Evolutionary conservation across 1,284 basidiomycete species (phyloP).

Genomic region (Clitocybe nebularis): DNA sequence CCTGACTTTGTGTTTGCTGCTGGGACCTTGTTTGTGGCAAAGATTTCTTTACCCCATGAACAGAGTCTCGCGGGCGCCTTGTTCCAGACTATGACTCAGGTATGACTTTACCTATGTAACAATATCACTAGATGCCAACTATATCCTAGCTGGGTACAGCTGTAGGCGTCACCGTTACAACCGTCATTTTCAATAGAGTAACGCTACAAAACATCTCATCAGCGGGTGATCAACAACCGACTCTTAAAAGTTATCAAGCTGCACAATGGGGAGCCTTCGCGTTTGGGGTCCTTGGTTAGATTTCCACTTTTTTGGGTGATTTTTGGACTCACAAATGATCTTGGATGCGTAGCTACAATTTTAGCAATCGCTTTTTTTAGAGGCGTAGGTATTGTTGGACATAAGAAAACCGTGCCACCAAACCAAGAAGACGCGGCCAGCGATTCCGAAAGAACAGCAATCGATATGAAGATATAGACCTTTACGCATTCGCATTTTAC

Average conservation of each 20-base stretch:
- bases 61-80: conserved; percentile 77
- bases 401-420: too few relatives aligned
- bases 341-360: conserved; percentile 36
- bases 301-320: neutral
- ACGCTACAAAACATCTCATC: conserved; percentile 26
- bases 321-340: neutral
- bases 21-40: conserved; percentile 75
- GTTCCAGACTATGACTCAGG: conserved; percentile 75
- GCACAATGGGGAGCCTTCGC: conserved; percentile 64
- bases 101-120: conserved; percentile 16
- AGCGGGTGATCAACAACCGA: conserved; percentile 29
- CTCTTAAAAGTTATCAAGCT: conserved; percentile 51
- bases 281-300: conserved; percentile 52
- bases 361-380: conserved; percentile 52
- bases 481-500: too few relatives aligned
- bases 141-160: conserved; percentile 60
- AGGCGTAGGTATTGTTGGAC: conserved; percentile 58
- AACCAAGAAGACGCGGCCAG: too few relatives aligned
- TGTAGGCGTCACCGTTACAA: conserved; percentile 72
- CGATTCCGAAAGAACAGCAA: too few relatives aligned
- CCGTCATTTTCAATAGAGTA: conserved; percentile 67
- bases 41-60: conserved; percentile 67
- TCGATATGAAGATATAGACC: too few relatives aligned
- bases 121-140: neutral
- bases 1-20: conserved; percentile 78